phyloP scores from a whole-genome alignment of 2,329 filamentous ascomycete species.

The Helotiales sp. region DNA sequence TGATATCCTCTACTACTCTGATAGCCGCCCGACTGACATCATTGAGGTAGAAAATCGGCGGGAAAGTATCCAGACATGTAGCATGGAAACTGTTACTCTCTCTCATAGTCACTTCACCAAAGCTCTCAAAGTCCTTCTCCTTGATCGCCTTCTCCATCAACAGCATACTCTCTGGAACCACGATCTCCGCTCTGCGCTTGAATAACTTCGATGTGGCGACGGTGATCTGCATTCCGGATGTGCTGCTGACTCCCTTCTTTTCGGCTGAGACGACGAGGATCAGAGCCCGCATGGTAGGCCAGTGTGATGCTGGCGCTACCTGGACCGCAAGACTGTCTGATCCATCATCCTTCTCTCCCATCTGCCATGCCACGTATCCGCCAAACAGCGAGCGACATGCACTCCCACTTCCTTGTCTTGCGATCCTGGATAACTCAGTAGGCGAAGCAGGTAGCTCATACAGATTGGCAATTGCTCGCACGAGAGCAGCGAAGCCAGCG shows the following conservation, averaged over 20 bases:
- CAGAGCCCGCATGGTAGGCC: conserved; percentile 92
- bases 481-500: conserved; percentile 71
- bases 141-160: conserved; percentile 83
- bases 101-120: conserved; percentile 91
- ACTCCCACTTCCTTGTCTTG: conserved; percentile 91
- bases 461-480: conserved; percentile 88
- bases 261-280: conserved; percentile 90
- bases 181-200: conserved; percentile 70
- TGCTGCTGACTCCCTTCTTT: conserved; percentile 95
- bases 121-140: conserved; percentile 80
- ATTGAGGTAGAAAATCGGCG: conserved; percentile 99
- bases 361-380: conserved; percentile 94
- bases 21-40: conserved; percentile 89
- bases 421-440: conserved; percentile 84
- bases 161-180: conserved; percentile 84
- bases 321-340: conserved; percentile 87
- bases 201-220: conserved; percentile 92
- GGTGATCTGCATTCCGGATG: conserved; percentile 95
- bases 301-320: conserved; percentile 86
- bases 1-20: conserved; percentile 86
- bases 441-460: conserved; percentile 84
- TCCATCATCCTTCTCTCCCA: conserved; percentile 76
- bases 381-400: conserved; percentile 93
- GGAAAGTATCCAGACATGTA: conserved; percentile 91
- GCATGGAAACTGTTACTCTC: conserved; percentile 98